These are phyloP conservation scores for Mucor racemosus DNA, from an alignment of 371 early-diverging fungal genomes.

Conservation along the genomic window DNA sequence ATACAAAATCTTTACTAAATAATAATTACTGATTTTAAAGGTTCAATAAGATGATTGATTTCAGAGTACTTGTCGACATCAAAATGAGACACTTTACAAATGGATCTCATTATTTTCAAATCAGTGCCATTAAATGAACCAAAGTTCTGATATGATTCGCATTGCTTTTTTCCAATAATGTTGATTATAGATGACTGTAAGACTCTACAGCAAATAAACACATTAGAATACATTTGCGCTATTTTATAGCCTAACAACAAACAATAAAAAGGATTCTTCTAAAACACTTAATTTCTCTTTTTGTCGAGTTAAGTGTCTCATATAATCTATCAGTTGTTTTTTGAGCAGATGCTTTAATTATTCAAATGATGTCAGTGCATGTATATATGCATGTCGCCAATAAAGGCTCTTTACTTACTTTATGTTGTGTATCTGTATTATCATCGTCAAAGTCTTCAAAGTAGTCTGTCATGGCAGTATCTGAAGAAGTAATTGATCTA, in stretches of 20 bases:
- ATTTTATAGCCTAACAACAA: neutral
- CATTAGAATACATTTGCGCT: neutral
- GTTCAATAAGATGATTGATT: constrained; percentile 7
- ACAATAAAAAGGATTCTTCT: constrained; percentile 6
- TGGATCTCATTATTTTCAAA: constrained; percentile 1
- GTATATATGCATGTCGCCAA: neutral
- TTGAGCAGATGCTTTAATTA: neutral
- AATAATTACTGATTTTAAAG: neutral
- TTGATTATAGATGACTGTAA: constrained; percentile 8
- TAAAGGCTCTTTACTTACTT: neutral
- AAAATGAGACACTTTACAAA: constrained; percentile 1
- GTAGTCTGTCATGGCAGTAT: neutral
- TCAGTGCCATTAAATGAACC: neutral
- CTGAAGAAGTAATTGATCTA: neutral
- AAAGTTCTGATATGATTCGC: constrained; percentile 6
- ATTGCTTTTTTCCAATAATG: constrained; percentile 12
- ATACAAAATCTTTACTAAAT: neutral
- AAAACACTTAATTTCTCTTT: neutral
- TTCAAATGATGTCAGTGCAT: neutral
- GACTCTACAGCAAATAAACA: neutral
- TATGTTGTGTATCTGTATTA: neutral
- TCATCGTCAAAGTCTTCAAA: constrained; percentile 2
- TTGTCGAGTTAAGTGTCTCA: neutral
- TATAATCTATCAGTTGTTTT: constrained; percentile 9
- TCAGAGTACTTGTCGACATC: neutral